A percentile compares a stretch with the other conserved stretches of the same genome.
Conservation (phyloP, 2,329 filamentous ascomycete genomes). For the Purpureocillium lavendulum region DNA sequence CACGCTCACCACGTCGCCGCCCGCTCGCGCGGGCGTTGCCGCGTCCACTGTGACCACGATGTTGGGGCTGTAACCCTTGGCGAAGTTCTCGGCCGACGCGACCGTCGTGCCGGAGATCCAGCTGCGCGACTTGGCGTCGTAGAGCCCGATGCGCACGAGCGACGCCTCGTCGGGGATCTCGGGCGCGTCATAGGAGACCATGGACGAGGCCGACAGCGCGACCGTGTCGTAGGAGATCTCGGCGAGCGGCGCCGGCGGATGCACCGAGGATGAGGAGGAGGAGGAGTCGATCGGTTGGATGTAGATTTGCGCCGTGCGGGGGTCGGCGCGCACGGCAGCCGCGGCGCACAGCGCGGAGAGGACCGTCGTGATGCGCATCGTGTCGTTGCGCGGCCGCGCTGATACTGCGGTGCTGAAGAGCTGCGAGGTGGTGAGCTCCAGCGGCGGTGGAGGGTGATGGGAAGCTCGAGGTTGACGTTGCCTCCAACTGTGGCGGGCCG, state of each 20-base stretch:
- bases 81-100: conserved; percentile 47
- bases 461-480: no score
- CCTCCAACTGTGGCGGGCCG: no score
- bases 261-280: conserved; percentile 11
- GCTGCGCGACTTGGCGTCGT: conserved; percentile 32
- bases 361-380: conserved; percentile 33
- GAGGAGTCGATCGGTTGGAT: conserved; percentile 39
- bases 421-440: no score
- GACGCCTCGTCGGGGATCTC: conserved; percentile 34
- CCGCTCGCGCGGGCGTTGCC: no score
- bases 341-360: conserved; percentile 34
- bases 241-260: conserved; percentile 36
- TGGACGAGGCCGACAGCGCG: conserved; percentile 32
- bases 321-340: conserved; percentile 27
- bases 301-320: conserved; percentile 42
- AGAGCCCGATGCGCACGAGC: conserved; percentile 52
- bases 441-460: no score
- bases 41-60: conserved; percentile 43
- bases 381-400: conserved; percentile 5
- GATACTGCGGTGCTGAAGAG: background rate
- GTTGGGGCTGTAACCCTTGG: conserved; percentile 51
- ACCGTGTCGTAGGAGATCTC: conserved; percentile 46
- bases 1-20: conserved; percentile 39
- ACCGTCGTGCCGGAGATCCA: conserved; percentile 51
- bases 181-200: conserved; percentile 49